Conservation (phyloP, 805 yeast species). For the Torulaspora gathmanii region DNA sequence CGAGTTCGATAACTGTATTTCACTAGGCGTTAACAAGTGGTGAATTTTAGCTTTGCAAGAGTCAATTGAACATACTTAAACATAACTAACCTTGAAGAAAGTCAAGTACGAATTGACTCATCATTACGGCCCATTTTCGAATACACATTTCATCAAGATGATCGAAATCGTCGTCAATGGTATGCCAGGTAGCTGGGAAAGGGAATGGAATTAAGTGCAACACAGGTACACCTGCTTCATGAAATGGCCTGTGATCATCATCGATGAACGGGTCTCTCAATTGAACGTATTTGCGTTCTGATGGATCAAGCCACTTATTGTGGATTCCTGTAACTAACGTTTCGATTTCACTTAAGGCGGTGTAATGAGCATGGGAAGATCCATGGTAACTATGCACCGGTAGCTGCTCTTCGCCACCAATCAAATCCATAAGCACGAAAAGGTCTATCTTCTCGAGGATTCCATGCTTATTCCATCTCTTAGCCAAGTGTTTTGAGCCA, state of each 20-base stretch:
- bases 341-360: conserved; percentile 38
- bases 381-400: conserved; percentile 42
- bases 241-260: conserved; percentile 57
- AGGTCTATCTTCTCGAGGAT: conserved; percentile 38
- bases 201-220: conserved; percentile 50
- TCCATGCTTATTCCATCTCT: conserved; percentile 32
- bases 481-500: conserved; percentile 50
- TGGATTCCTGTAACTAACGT: conserved; percentile 3
- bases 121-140: conserved; percentile 44
- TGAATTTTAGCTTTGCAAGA: background rate
- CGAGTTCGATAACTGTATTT: background rate
- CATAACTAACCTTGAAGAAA: background rate
- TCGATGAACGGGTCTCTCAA: conserved; percentile 16
- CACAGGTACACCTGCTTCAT: conserved; percentile 43
- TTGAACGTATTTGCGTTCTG: conserved; percentile 12
- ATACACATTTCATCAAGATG: conserved; percentile 40
- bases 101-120: conserved; percentile 37
- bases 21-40: background rate
- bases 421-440: conserved; percentile 47
- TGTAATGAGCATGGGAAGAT: conserved; percentile 38
- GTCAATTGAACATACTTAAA: background rate
- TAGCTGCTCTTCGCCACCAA: conserved; percentile 39
- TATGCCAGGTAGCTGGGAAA: conserved; percentile 55
- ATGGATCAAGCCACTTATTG: conserved; percentile 11
- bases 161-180: conserved; percentile 42